These are phyloP conservation scores for Tephrocybe sp. DNA, from an alignment of 768 basidiomycete species.

Conservation along the genomic window DNA sequence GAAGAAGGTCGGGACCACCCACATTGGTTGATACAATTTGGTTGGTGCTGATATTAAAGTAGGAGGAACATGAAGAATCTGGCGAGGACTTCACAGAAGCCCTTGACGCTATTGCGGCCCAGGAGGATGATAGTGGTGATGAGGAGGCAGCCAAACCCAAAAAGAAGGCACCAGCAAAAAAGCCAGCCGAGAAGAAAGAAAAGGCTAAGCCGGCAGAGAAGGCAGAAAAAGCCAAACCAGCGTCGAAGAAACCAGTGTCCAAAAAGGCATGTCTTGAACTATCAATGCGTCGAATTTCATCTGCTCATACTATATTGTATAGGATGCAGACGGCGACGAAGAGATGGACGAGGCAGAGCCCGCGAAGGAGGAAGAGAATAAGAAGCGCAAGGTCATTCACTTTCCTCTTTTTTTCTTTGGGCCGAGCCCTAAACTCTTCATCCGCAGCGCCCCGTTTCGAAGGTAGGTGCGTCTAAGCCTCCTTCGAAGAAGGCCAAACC, in stretches of 20 bases:
- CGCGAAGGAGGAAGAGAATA: constrained; percentile 48
- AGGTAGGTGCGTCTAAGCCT: constrained; percentile 41
- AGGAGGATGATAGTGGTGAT: constrained; percentile 36
- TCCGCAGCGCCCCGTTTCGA: constrained; percentile 40
- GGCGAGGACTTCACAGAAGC: constrained; percentile 47
- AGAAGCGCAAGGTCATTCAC: constrained; percentile 68
- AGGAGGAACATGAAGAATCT: constrained; percentile 36
- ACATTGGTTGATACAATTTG: constrained; percentile 2
- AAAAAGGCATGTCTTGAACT: constrained; percentile 19
- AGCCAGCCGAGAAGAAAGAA: constrained; percentile 28
- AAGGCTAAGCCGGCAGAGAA: constrained; percentile 23
- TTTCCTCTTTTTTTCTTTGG: constrained; percentile 3
- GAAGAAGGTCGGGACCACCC: constrained; percentile 30
- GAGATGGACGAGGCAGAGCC: constrained; percentile 44
- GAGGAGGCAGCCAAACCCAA: constrained; percentile 45
- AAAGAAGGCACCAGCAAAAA: constrained; percentile 39
- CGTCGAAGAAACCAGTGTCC: constrained; percentile 15
- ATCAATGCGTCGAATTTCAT: too few relatives aligned
- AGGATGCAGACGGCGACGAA: constrained; percentile 39
- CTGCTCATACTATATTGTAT: too few relatives aligned
- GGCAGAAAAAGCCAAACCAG: constrained; percentile 2
- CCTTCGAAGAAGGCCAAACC: constrained; percentile 48
- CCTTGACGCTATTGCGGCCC: constrained; percentile 34
- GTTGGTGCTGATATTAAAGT: background rate
- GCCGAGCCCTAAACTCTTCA: background rate